Conservation (phyloP, 306 rosid genomes). For the Pueraria montana region DNA sequence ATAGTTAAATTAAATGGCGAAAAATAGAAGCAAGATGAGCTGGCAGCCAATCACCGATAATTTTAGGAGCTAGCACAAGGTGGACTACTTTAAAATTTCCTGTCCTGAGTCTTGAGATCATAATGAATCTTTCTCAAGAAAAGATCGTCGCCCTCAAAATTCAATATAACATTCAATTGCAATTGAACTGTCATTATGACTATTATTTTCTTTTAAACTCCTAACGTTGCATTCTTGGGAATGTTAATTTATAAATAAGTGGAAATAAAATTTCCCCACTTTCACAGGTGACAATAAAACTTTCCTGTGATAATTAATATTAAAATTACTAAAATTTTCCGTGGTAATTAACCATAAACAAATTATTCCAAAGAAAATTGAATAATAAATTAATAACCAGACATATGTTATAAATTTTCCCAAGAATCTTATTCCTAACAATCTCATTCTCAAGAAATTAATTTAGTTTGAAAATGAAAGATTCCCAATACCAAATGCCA, state of each 20-base stretch:
- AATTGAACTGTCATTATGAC: slow-evolving; percentile 1
- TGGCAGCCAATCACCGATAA: neutral
- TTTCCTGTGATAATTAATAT: neutral
- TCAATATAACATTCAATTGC: slow-evolving; percentile 21
- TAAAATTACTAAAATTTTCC: neutral
- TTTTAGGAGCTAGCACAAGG: slow-evolving; percentile 9
- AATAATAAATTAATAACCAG: neutral
- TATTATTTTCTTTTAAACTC: neutral
- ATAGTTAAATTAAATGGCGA: neutral
- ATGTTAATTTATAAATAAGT: neutral
- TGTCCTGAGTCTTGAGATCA: neutral
- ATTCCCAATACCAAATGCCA: neutral
- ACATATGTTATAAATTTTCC: neutral
- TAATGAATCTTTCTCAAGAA: neutral
- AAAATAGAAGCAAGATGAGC: slow-evolving; percentile 18
- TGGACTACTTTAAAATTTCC: neutral
- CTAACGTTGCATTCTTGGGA: neutral
- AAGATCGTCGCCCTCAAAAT: slow-evolving; percentile 1
- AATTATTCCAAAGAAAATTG: neutral
- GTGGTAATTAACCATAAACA: neutral
- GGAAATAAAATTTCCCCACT: neutral
- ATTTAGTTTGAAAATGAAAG: neutral
- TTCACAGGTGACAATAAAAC: neutral
- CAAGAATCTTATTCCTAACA: neutral
- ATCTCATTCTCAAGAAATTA: neutral